Evolutionary conservation across 2,329 filamentous ascomycete species (phyloP).

Genomic region (Coniochaeta pulveracea): DNA sequence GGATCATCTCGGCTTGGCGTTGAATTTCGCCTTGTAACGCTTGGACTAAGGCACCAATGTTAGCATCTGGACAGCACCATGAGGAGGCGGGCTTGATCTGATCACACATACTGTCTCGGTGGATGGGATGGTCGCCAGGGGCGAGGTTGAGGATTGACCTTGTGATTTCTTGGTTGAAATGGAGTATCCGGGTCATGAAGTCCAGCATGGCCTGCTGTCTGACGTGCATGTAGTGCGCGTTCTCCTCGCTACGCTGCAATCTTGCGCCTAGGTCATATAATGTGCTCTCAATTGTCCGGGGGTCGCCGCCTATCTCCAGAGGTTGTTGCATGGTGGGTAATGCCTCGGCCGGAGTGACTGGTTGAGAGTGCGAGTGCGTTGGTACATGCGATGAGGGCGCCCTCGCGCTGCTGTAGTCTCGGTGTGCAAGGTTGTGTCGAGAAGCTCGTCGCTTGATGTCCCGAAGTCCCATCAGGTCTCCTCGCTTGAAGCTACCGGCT

Average conservation of each 20-base stretch:
- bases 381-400: conserved; percentile 56
- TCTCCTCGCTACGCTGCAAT: conserved; percentile 75
- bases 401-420: conserved; percentile 71
- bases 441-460: conserved; percentile 96
- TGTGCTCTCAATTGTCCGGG: conserved; percentile 67
- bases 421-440: conserved; percentile 82
- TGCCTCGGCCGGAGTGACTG: conserved; percentile 74
- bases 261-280: conserved; percentile 70
- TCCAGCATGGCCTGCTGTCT: conserved; percentile 78
- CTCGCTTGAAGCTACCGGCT: conserved; percentile 91
- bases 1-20: conserved; percentile 45
- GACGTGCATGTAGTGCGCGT: conserved; percentile 63
- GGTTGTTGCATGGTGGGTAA: conserved; percentile 57
- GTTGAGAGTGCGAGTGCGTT: too few relatives aligned
- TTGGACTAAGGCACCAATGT: conserved; percentile 30
- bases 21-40: conserved; percentile 48
- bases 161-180: conserved; percentile 80
- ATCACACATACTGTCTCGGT: conserved; percentile 63
- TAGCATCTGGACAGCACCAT: conserved; percentile 7
- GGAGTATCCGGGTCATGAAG: conserved; percentile 54
- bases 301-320: conserved; percentile 49
- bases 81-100: not conserved
- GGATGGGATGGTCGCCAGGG: conserved; percentile 65
- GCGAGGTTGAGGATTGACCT: conserved; percentile 63
- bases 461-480: conserved; percentile 78